A percentile compares a stretch with the other conserved stretches of the same genome.
Conservation (phyloP, 306 rosid species). For the Styphnolobium japonicum region DNA sequence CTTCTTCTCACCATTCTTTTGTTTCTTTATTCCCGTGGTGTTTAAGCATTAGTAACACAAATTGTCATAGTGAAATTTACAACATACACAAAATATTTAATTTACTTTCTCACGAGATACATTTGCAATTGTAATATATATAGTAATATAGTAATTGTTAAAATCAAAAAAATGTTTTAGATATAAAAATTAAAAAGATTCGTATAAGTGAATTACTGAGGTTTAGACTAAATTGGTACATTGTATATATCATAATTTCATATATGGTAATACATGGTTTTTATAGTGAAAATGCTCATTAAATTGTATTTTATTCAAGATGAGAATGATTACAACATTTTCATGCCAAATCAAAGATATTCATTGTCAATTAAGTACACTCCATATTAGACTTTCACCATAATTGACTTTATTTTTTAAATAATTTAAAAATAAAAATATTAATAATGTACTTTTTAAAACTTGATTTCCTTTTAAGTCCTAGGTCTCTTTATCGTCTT, state of each 20-base stretch:
- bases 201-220: not conserved
- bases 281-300: too few species aligned
- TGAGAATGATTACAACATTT: not conserved
- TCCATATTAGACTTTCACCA: too few species aligned
- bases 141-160: not conserved
- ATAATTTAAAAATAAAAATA: not conserved
- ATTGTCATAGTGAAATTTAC: too few species aligned
- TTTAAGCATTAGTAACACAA: too few species aligned
- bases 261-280: not conserved
- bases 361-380: too few species aligned
- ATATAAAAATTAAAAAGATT: too few species aligned
- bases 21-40: too few species aligned
- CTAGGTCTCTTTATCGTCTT: not conserved
- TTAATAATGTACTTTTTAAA: not conserved
- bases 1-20: too few species aligned
- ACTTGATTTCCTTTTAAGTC: not conserved
- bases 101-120: not conserved
- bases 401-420: not conserved
- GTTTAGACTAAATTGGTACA: not conserved
- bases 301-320: not conserved
- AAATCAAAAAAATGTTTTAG: too few species aligned
- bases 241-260: not conserved
- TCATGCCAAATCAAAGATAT: not conserved
- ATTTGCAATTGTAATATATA: not conserved
- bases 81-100: not conserved